These are phyloP conservation scores for Russula sp. DNA, from an alignment of 768 basidiomycete genomes.

Conservation along the genomic window DNA sequence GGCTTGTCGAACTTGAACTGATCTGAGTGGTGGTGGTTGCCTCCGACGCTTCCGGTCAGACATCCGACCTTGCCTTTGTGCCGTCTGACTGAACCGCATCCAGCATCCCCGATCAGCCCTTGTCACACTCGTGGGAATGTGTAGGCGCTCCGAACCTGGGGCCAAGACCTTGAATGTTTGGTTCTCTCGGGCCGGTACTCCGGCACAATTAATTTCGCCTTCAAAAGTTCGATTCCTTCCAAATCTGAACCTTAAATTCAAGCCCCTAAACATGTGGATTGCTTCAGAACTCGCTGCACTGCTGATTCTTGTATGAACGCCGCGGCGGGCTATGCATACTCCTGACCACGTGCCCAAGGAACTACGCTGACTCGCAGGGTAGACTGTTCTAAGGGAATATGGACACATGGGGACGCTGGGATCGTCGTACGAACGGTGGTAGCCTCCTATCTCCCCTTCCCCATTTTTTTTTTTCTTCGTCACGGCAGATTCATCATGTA, in stretches of 20 bases:
- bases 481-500: too few relatives aligned
- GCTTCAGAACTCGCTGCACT: conserved; percentile 58
- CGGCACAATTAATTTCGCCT: too few relatives aligned
- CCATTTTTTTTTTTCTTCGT: neutral
- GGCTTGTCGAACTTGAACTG: too few relatives aligned
- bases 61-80: neutral
- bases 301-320: conserved; percentile 72
- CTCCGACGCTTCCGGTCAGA: too few relatives aligned
- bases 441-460: neutral
- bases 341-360: conserved; percentile 77
- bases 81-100: neutral
- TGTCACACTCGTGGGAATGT: neutral
- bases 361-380: conserved; percentile 67
- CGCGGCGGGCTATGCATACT: conserved; percentile 39
- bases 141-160: neutral
- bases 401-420: conserved; percentile 56
- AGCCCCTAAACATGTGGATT: too few relatives aligned
- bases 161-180: neutral
- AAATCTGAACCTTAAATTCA: conserved; percentile 26
- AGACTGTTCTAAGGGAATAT: conserved; percentile 74
- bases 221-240: too few relatives aligned
- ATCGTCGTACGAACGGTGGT: conserved; percentile 60
- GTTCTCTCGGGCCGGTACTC: neutral
- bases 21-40: neutral
- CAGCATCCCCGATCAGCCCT: conserved; percentile 1